Conservation (phyloP, 1,284 basidiomycete species). For the Trichosporon faecale region DNA sequence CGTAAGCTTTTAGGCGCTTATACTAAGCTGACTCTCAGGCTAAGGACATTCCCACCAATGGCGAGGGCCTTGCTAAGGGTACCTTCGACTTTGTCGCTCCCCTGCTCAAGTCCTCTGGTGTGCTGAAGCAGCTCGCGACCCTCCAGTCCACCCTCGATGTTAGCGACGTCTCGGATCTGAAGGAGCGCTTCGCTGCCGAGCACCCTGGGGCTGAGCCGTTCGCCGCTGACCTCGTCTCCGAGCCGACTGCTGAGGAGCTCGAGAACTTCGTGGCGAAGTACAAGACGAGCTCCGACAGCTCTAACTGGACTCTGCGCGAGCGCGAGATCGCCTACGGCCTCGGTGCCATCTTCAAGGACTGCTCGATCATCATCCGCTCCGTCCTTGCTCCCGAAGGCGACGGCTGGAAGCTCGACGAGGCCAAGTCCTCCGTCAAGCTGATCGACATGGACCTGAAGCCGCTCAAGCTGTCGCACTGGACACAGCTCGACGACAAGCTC, state of each 20-base stretch:
- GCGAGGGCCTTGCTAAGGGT: constrained; percentile 11
- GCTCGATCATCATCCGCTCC: constrained; percentile 70
- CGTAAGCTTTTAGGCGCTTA: constrained; percentile 54
- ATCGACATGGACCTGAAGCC: constrained; percentile 87
- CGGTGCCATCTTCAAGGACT: constrained; percentile 94
- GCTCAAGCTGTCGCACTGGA: constrained; percentile 69
- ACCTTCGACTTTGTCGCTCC: constrained; percentile 53
- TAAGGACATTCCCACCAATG: constrained; percentile 20
- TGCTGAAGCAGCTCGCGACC: constrained; percentile 60
- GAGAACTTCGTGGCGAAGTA: constrained; percentile 61
- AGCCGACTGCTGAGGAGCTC: constrained; percentile 63
- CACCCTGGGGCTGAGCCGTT: constrained; percentile 32
- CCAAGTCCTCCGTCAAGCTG: constrained; percentile 57
- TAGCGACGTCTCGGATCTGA: constrained; percentile 63
- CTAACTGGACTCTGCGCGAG: constrained; percentile 40
- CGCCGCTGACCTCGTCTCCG: constrained; percentile 33
- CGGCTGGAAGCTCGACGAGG: constrained; percentile 23
- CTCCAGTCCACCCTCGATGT: constrained; percentile 76
- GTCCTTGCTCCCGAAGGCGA: constrained; percentile 21
- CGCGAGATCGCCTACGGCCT: constrained; percentile 69
- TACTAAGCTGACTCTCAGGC: constrained; percentile 25
- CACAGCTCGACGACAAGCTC: constrained; percentile 68
- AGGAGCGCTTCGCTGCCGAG: constrained; percentile 25
- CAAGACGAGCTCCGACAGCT: constrained; percentile 37
- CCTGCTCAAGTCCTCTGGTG: constrained; percentile 58